Conservation (phyloP, 2,329 filamentous ascomycete genomes). For the Daldinia sp. region DNA sequence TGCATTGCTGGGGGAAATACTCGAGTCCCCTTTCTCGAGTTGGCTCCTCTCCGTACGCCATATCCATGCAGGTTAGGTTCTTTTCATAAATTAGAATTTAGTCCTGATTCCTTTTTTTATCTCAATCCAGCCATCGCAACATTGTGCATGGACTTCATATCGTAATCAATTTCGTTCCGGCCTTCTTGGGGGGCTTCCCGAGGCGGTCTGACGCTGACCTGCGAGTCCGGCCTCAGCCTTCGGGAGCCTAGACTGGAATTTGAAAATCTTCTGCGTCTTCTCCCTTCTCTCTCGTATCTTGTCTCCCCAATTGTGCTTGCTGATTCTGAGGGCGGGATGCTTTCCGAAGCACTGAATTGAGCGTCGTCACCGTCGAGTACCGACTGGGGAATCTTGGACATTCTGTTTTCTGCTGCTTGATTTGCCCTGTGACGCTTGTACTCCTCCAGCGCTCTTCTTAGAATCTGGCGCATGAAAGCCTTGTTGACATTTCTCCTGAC, state of each 20-base stretch:
- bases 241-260: conserved; percentile 27
- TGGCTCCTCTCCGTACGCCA: conserved; percentile 41
- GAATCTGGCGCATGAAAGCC: conserved; percentile 49
- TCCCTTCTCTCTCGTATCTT: conserved; percentile 19
- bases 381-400: conserved; percentile 13
- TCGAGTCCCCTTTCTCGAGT: conserved; percentile 28
- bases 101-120: conserved; percentile 27
- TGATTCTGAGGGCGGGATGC: conserved; percentile 19
- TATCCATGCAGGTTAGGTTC: conserved; percentile 36
- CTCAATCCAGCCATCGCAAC: conserved; percentile 45
- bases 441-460: conserved; percentile 47
- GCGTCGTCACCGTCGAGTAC: conserved; percentile 18
- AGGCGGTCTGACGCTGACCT: conserved; percentile 12
- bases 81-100: conserved; percentile 19
- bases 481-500: conserved; percentile 51
- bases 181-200: conserved; percentile 14
- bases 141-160: conserved; percentile 45
- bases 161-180: conserved; percentile 37
- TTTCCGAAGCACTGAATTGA: conserved; percentile 29
- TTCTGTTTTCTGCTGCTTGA: conserved; percentile 10
- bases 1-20: conserved; percentile 28
- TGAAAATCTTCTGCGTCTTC: conserved; percentile 22
- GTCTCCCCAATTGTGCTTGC: conserved; percentile 17
- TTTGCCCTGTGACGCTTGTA: conserved; percentile 44
- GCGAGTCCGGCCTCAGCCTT: conserved; percentile 15